Percentiles rank a stretch among this genome's conserved stretches.
Conservation (phyloP, 768 basidiomycete genomes). For the Macrocybe gigantea region DNA sequence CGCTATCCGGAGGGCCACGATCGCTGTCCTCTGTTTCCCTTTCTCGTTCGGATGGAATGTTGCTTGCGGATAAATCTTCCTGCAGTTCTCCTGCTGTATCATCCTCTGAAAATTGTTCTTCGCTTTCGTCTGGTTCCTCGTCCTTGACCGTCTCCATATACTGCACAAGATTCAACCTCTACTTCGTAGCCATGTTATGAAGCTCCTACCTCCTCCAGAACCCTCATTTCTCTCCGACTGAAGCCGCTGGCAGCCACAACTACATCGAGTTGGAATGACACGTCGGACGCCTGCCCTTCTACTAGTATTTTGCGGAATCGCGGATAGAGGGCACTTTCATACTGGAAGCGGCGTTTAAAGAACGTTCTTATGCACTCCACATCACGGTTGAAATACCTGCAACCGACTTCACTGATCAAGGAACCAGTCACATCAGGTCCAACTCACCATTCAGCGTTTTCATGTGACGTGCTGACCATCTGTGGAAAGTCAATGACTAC, state of each 20-base stretch:
- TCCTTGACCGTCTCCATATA: slow-evolving; percentile 55
- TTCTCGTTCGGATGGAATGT: slow-evolving; percentile 23
- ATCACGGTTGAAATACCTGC: slow-evolving; percentile 98
- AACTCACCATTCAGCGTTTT: slow-evolving; percentile 90
- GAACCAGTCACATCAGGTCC: background rate
- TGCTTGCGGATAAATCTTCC: slow-evolving; percentile 23
- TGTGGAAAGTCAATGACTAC: slow-evolving; percentile 98
- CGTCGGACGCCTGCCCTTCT: slow-evolving; percentile 28
- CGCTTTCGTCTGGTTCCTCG: slow-evolving; percentile 21
- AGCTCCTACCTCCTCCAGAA: slow-evolving; percentile 72
- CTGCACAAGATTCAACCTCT: slow-evolving; percentile 29
- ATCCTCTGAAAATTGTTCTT: slow-evolving; percentile 26
- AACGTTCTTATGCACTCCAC: slow-evolving; percentile 94
- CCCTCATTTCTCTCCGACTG: slow-evolving; percentile 73
- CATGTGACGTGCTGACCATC: slow-evolving; percentile 97
- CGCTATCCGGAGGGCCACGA: slow-evolving; percentile 7
- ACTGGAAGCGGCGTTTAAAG: slow-evolving; percentile 86
- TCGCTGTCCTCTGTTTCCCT: slow-evolving; percentile 15
- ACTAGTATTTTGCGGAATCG: slow-evolving; percentile 66
- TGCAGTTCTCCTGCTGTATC: slow-evolving; percentile 31
- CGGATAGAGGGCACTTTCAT: slow-evolving; percentile 88
- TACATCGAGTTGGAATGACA: slow-evolving; percentile 78
- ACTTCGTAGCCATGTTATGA: slow-evolving; percentile 14
- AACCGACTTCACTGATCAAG: background rate
- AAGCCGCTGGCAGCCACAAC: slow-evolving; percentile 95